A percentile compares a stretch with the other conserved stretches of the same genome.
Conservation (phyloP, 495 filamentous ascomycete species). For the Penicillium coprophilum region DNA sequence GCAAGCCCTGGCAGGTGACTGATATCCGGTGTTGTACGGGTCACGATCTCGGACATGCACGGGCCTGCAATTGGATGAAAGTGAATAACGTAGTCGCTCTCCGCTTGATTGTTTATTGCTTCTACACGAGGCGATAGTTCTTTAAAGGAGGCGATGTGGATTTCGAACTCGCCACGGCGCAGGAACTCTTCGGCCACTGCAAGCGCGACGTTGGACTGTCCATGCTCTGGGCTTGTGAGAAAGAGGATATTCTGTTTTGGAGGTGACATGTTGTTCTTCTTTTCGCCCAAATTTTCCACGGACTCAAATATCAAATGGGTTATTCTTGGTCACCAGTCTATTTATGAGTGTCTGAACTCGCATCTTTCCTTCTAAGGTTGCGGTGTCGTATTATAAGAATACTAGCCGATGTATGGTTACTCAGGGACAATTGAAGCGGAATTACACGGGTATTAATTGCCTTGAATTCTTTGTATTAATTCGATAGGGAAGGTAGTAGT, state of each 20-base stretch:
- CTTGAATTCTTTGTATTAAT: background rate
- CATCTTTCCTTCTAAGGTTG: background rate
- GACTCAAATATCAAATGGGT: background rate
- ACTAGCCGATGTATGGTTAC: conserved; percentile 15
- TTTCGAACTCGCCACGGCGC: conserved; percentile 40
- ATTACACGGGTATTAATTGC: background rate
- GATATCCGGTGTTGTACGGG: conserved; percentile 36
- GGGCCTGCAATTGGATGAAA: conserved; percentile 47
- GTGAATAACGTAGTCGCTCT: conserved; percentile 17
- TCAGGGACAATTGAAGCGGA: background rate
- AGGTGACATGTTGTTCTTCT: conserved; percentile 7
- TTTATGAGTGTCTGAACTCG: background rate
- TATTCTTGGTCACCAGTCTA: background rate
- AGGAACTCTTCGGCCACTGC: conserved; percentile 54
- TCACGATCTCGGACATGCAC: conserved; percentile 43
- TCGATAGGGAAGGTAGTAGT: background rate
- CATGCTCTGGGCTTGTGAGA: conserved; percentile 56
- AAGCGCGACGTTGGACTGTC: conserved; percentile 56
- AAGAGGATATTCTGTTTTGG: conserved; percentile 40
- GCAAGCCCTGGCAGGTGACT: conserved; percentile 39
- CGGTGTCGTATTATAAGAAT: conserved; percentile 3
- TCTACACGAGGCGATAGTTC: conserved; percentile 32
- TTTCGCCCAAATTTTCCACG: background rate
- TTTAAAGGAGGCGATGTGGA: conserved; percentile 56
- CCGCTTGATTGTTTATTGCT: conserved; percentile 30